These are phyloP conservation scores for Cardiospermum halicacabum DNA, from an alignment of 345 rosid species.

Conservation along the genomic window DNA sequence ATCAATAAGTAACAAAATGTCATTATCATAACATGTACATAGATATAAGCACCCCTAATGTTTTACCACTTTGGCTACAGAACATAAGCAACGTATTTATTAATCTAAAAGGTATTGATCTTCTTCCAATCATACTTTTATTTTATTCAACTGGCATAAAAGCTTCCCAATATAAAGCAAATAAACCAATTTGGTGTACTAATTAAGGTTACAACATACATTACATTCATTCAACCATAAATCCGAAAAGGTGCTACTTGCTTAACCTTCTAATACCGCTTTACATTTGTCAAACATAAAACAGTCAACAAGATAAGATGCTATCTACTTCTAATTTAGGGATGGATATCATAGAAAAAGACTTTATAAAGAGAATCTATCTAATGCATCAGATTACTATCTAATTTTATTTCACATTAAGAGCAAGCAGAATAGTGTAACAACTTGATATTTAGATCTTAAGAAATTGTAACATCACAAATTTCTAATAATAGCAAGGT, in stretches of 20 bases:
- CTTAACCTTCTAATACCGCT: too few relatives aligned
- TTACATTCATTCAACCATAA: background rate
- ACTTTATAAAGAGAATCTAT: background rate
- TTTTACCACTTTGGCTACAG: too few relatives aligned
- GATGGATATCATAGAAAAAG: too few relatives aligned
- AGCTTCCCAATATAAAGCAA: background rate
- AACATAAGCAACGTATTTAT: too few relatives aligned
- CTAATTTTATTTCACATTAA: background rate
- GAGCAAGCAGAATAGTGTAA: background rate
- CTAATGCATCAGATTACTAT: background rate
- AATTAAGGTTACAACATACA: background rate
- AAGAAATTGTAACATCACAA: background rate
- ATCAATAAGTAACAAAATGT: too few relatives aligned
- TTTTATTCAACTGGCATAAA: too few relatives aligned
- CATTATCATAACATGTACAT: too few relatives aligned
- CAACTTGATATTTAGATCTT: background rate
- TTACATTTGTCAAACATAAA: too few relatives aligned
- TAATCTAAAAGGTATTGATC: too few relatives aligned
- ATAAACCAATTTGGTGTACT: background rate
- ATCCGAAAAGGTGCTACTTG: background rate
- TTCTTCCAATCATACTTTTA: too few relatives aligned
- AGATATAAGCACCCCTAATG: too few relatives aligned
- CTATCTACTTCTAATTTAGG: background rate
- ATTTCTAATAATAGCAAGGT: conserved; percentile 8
- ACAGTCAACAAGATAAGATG: background rate